Base-by-base conservation (phyloP, 805 yeast genomes). In the Cyberlindnera sargentensis region DNA sequence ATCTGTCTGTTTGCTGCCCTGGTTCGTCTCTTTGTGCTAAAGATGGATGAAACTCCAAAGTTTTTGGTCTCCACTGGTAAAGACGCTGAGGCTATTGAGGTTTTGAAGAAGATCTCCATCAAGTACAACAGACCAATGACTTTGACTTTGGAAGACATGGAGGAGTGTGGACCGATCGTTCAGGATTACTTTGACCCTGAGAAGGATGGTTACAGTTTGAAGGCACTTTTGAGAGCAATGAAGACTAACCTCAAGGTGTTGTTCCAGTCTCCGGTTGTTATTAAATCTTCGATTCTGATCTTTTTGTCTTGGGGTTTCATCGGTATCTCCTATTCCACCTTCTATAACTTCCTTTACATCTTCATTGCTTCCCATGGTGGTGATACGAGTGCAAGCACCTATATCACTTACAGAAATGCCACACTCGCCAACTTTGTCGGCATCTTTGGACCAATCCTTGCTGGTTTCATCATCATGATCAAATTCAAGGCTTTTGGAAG, bases 311-410 rank as follows among this genome's bases (percentile, higher is more conserved):
- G 82, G 82, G 72, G 72, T 24, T 60, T 74, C 44, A 68, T 76
- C 47, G 82, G 81, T 43, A 66, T 75, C 34, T 68, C 79, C 9
- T 76, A 74, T 57, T 72, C 78, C 3, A 64, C 72, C 34, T 76
- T 71, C 60, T 71, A 71, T 60, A 75, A 75, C 42, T 76, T 76
- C 61, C 57, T 76, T 15, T 76, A 76, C 44, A 66, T 70, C 42
- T 76, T 68, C 53, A 65, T 78, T 47, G 73, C 76, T 37, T 52
- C 63, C 6, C 72, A 71, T 48, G 79, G 79, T 44, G 76, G 70
- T 37, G 60, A 65, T 38, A 70, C 73, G 28, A 60, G 66, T 46
- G 71, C 68, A 38, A 68, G 68, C 5, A 57, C 64, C 4, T 60
- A 56, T 41, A 61, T 68, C 26, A 70, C 68, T 9, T 75, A 75